Percentiles rank a stretch among this genome's conserved stretches.
phyloP scores from a whole-genome alignment of 2,329 filamentous ascomycete species.

The Trichoderma semiorbis region DNA sequence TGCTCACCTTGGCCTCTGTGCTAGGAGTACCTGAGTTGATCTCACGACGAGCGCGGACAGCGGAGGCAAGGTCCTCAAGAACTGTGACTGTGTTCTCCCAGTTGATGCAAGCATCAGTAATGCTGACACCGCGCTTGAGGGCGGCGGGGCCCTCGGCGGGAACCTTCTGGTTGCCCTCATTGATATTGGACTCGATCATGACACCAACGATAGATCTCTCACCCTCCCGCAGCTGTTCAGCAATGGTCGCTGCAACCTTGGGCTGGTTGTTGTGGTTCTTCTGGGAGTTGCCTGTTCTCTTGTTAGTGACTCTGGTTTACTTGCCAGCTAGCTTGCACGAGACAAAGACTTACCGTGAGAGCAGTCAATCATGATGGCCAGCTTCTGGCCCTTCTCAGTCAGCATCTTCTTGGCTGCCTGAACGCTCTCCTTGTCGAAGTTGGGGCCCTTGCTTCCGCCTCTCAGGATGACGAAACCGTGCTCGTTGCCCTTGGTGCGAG shows the following conservation, averaged over 20 bases:
- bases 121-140: slow-evolving; percentile 86
- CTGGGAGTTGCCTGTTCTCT: slow-evolving; percentile 74
- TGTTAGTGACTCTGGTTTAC: slow-evolving; percentile 11
- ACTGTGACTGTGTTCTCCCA: slow-evolving; percentile 83
- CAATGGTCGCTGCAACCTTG: slow-evolving; percentile 77
- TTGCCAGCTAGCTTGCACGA: not conserved
- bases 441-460: slow-evolving; percentile 87
- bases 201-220: slow-evolving; percentile 89
- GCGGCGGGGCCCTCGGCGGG: slow-evolving; percentile 73
- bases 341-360: slow-evolving; percentile 68
- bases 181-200: slow-evolving; percentile 98
- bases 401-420: slow-evolving; percentile 74
- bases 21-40: slow-evolving; percentile 38
- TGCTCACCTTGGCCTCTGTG: slow-evolving; percentile 39
- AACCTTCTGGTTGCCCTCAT: slow-evolving; percentile 86
- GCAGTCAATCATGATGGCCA: slow-evolving; percentile 97
- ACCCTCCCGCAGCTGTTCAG: slow-evolving; percentile 80
- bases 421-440: slow-evolving; percentile 86
- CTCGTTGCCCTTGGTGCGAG: slow-evolving; percentile 87
- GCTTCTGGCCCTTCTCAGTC: slow-evolving; percentile 75
- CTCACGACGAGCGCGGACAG: slow-evolving; percentile 71
- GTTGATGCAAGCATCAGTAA: slow-evolving; percentile 93
- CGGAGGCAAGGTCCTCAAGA: slow-evolving; percentile 80
- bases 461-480: slow-evolving; percentile 96
- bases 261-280: slow-evolving; percentile 98